These are phyloP conservation scores for Lipomyces spencermartinsiae DNA, from an alignment of 805 yeast species.

Conservation along the genomic window DNA sequence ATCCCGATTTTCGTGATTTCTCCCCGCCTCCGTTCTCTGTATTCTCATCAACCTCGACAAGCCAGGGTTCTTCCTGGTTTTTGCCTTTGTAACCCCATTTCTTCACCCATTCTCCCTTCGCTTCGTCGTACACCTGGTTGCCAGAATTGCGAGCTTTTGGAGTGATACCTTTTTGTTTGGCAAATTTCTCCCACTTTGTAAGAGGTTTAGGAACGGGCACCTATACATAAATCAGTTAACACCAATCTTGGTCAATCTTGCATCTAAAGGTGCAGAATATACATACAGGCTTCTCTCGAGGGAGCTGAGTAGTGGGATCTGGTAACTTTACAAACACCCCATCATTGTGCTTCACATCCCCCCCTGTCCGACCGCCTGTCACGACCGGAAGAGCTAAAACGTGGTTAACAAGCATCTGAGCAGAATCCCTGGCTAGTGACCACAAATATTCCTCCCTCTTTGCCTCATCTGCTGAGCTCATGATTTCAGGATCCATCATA, in stretches of 20 bases:
- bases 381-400: slow-evolving; percentile 86
- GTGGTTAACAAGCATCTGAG: slow-evolving; percentile 89
- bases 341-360: slow-evolving; percentile 63
- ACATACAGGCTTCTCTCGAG: slow-evolving; percentile 82
- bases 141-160: slow-evolving; percentile 83
- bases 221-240: slow-evolving; percentile 11
- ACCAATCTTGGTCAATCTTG: background rate
- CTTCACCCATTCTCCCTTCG: slow-evolving; percentile 91
- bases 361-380: slow-evolving; percentile 76
- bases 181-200: slow-evolving; percentile 97
- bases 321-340: slow-evolving; percentile 86
- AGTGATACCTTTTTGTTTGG: slow-evolving; percentile 91
- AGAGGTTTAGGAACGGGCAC: slow-evolving; percentile 90
- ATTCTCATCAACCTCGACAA: slow-evolving; percentile 88
- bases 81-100: slow-evolving; percentile 98
- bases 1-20: slow-evolving; percentile 1
- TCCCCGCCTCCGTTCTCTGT: slow-evolving; percentile 55
- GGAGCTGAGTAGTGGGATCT: slow-evolving; percentile 77
- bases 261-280: background rate
- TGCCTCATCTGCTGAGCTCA: slow-evolving; percentile 54
- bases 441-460: slow-evolving; percentile 67
- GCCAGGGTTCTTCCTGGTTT: slow-evolving; percentile 95
- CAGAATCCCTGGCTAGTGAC: slow-evolving; percentile 83
- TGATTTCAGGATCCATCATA: slow-evolving; percentile 70
- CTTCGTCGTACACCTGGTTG: slow-evolving; percentile 89